A percentile compares a stretch with the other conserved stretches of the same genome.
Conservation (phyloP, 73 alveolate genomes). For the Paramecium sonneborni region DNA sequence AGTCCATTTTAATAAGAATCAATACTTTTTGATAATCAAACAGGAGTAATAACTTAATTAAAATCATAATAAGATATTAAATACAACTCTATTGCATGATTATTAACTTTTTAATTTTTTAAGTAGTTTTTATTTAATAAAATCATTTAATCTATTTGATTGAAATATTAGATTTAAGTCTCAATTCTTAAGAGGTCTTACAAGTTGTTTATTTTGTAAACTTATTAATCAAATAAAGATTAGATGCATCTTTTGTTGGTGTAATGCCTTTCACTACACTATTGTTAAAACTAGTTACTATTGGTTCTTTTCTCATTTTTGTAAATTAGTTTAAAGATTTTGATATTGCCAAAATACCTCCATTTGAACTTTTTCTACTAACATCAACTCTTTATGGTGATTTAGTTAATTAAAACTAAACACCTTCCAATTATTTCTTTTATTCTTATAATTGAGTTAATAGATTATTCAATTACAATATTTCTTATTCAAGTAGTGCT, state of each 20-base stretch:
- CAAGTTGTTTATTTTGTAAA: neutral
- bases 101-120: no score
- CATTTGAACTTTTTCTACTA: neutral
- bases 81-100: no score
- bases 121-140: neutral
- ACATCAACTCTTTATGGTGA: neutral
- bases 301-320: neutral
- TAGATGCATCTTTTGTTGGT: neutral
- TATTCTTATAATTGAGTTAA: neutral
- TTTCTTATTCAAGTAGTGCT: conserved; percentile 21
- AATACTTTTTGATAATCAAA: no score
- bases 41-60: neutral
- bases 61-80: neutral
- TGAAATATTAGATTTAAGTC: neutral
- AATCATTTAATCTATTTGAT: neutral
- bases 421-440: neutral
- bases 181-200: neutral
- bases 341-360: neutral
- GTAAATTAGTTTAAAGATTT: conserved; percentile 16
- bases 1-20: neutral
- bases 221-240: neutral
- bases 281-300: neutral
- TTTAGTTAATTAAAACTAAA: neutral
- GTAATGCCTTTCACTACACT: conserved; percentile 1
- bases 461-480: neutral